Evolutionary conservation across 768 basidiomycete species (phyloP).

Genomic region (Thelephora ganbajun): DNA sequence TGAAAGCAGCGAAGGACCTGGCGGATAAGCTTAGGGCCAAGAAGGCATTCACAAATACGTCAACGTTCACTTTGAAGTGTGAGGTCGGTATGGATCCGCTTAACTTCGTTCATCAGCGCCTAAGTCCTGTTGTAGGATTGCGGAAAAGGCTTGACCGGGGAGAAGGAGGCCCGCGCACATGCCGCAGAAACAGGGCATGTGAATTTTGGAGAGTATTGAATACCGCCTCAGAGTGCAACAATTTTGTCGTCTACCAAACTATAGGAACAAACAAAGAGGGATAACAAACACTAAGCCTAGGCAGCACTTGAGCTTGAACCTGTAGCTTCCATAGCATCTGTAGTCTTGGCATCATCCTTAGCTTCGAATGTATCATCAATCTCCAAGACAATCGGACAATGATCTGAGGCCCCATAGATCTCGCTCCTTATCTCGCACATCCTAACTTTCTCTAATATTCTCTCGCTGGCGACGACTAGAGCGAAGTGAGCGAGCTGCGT

Average conservation of each 20-base stretch:
- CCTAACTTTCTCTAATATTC: slow-evolving; percentile 48
- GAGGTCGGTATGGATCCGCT: slow-evolving; percentile 35
- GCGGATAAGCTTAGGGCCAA: slow-evolving; percentile 59
- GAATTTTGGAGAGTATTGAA: slow-evolving; percentile 68
- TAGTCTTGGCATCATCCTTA: no score
- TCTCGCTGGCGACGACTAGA: slow-evolving; percentile 63
- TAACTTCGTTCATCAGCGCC: background rate
- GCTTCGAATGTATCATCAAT: slow-evolving; percentile 21
- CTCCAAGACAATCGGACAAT: slow-evolving; percentile 72
- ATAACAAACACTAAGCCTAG: no score
- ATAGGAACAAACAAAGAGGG: no score
- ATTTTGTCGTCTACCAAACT: no score
- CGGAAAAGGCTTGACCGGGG: slow-evolving; percentile 76
- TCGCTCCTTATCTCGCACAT: slow-evolving; percentile 78
- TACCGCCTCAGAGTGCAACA: background rate
- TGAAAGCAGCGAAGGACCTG: slow-evolving; percentile 55
- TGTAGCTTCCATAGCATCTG: no score
- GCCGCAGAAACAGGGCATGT: slow-evolving; percentile 80
- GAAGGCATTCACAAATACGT: slow-evolving; percentile 82
- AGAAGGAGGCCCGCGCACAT: slow-evolving; percentile 85
- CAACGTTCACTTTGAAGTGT: slow-evolving; percentile 84
- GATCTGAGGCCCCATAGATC: slow-evolving; percentile 81
- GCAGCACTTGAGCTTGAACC: no score
- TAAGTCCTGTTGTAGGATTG: slow-evolving; percentile 41
- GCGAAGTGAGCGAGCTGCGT: slow-evolving; percentile 1